Evolutionary conservation across 768 basidiomycete genomes (phyloP), one percentile per base, ranked within the genome.

Genomic region (Hirschioporus abietinus): DNA sequence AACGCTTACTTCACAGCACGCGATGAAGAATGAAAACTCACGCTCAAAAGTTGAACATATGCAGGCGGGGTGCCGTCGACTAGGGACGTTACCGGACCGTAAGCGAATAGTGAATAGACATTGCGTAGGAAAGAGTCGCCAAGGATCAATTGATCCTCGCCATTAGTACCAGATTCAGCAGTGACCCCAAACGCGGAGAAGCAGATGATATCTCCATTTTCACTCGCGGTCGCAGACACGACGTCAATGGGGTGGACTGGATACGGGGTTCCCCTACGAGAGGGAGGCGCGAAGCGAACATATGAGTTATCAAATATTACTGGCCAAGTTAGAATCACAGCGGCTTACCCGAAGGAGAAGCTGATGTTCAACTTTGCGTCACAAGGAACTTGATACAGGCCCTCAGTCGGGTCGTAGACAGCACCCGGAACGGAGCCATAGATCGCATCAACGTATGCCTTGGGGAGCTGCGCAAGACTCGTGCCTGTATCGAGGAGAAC

Each of bases 351-450:
- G 36, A 79, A 75, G 68, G 71, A 72, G 67, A 79, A 75, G 8
- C 70, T 66, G 15, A 78, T 63, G 12, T 69, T 69, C 12, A 74
- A 70, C 15, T 73, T 69, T 12, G 66, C 69, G 58, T 73, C 68
- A 68, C 77, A 78, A 4, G 76, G 76, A 1, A 78, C 73, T n/a
- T 64, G 63, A 74, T 76, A 78, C 18, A 71, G 52, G 15, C 70
- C 68, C 12, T 36, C 70, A 7, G 69, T 61, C 17, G 65, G 24
- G 66, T 74, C 69, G 60, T 71, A 74, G 35, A 65, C 57, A 12
- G 77, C 75, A 7, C 75, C 77, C 1, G 68, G 64, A 58, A 79
- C 73, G 24, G 64, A 65, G 25, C 69, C 61, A 66, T 79, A 79
- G 58, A 79, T 76, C 63, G 69, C 68, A 64, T 75, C 71, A 0